A percentile compares a stretch with the other conserved stretches of the same genome.
These are phyloP conservation scores for Entonaema liquescens DNA, from an alignment of 495 filamentous ascomycete genomes.

Conservation along the genomic window DNA sequence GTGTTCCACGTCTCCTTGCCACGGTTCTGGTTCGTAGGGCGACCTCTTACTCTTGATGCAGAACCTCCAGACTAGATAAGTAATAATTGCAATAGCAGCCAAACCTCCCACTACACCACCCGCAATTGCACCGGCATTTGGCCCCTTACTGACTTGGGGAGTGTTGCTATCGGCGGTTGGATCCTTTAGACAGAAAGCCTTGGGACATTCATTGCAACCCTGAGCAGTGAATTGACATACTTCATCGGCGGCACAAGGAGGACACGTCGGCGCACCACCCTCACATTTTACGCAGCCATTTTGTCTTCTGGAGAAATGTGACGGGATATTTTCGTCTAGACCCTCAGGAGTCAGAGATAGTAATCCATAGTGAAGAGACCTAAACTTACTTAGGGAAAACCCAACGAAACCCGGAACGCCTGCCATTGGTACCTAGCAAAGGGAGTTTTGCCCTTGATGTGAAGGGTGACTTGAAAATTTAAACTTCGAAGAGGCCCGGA, in stretches of 20 bases:
- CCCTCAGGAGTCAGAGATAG: slow-evolving; percentile 21
- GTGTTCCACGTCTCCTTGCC: slow-evolving; percentile 62
- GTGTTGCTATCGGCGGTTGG: slow-evolving; percentile 37
- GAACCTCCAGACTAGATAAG: slow-evolving; percentile 85
- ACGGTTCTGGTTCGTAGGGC: slow-evolving; percentile 61
- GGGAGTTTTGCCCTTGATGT: background rate
- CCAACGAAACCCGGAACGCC: slow-evolving; percentile 46
- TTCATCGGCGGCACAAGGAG: slow-evolving; percentile 57
- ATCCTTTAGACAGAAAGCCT: slow-evolving; percentile 53
- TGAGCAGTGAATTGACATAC: slow-evolving; percentile 51
- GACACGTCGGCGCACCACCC: slow-evolving; percentile 51
- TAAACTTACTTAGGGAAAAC: slow-evolving; percentile 43
- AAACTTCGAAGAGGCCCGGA: slow-evolving; percentile 16
- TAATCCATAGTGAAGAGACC: background rate
- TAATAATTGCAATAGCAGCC: slow-evolving; percentile 70
- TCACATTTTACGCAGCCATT: slow-evolving; percentile 45
- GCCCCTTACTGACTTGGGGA: slow-evolving; percentile 49
- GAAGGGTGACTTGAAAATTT: background rate
- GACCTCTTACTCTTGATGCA: slow-evolving; percentile 82
- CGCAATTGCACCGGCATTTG: slow-evolving; percentile 81
- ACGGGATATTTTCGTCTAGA: slow-evolving; percentile 38
- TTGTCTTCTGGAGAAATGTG: slow-evolving; percentile 41
- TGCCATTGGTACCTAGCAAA: slow-evolving; percentile 36
- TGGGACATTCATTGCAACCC: slow-evolving; percentile 47
- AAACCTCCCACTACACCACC: slow-evolving; percentile 86